Conservation (phyloP, 75 land plant species). For the Sequoiadendron giganteum region DNA sequence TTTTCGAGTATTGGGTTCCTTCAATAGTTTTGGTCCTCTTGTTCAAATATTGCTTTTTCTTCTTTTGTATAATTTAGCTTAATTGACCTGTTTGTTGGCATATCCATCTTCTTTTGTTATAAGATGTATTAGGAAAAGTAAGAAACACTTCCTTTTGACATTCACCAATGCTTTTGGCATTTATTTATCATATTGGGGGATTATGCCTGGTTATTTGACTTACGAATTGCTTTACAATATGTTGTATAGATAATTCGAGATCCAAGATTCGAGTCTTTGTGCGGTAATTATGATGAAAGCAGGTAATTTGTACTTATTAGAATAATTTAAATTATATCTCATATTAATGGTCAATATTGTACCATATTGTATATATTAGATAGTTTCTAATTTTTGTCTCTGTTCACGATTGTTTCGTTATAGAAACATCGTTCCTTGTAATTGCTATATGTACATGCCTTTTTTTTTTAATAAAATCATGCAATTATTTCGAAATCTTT, state of each 20-base stretch:
- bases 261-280: slow-evolving; percentile 88
- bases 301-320: slow-evolving; percentile 51
- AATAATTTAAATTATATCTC: too few species aligned
- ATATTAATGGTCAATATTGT: too few species aligned
- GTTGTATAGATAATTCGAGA: slow-evolving; percentile 64
- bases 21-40: background rate
- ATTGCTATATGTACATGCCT: too few species aligned
- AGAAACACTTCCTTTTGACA: background rate
- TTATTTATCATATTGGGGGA: background rate
- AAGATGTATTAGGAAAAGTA: background rate
- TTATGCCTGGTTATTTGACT: background rate
- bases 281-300: slow-evolving; percentile 61
- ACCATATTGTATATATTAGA: too few species aligned
- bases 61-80: slow-evolving; percentile 4
- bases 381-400: too few species aligned
- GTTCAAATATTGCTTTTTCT: background rate
- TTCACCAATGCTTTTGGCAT: background rate
- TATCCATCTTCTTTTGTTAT: background rate
- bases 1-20: background rate
- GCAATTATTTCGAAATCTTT: too few species aligned
- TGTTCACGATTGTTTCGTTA: too few species aligned
- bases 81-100: background rate
- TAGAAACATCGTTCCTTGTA: too few species aligned
- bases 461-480: too few species aligned
- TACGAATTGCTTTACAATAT: background rate